Conservation (phyloP, 2,329 filamentous ascomycete species). For the Drechslerella stenobrocha region DNA sequence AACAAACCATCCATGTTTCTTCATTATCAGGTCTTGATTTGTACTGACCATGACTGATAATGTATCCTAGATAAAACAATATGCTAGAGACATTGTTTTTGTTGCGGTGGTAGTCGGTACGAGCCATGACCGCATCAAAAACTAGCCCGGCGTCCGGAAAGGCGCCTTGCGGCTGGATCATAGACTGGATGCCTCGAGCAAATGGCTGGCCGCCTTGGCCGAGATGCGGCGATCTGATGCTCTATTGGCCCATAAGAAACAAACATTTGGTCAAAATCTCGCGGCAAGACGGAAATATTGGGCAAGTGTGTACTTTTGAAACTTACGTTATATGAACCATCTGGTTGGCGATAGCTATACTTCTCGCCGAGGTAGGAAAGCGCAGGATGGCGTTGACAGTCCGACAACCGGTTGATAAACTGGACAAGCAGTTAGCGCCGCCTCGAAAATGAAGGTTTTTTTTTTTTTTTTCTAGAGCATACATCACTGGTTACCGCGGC, state of each 20-base stretch:
- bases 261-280: slow-evolving; percentile 8
- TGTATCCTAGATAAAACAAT: slow-evolving; percentile 72
- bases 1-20: slow-evolving; percentile 22
- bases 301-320: too few relatives aligned
- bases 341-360: slow-evolving; percentile 68
- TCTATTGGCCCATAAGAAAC: slow-evolving; percentile 56
- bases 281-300: neutral
- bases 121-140: slow-evolving; percentile 67
- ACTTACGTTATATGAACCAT: slow-evolving; percentile 69
- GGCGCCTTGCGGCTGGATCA: slow-evolving; percentile 65
- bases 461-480: neutral
- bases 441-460: neutral
- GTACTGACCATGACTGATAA: slow-evolving; percentile 74
- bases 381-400: slow-evolving; percentile 72
- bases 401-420: slow-evolving; percentile 72
- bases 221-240: slow-evolving; percentile 67
- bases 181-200: slow-evolving; percentile 66
- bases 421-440: slow-evolving; percentile 23
- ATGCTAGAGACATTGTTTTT: slow-evolving; percentile 74
- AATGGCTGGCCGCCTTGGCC: slow-evolving; percentile 71
- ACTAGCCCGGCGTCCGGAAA: slow-evolving; percentile 68
- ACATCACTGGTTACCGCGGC: slow-evolving; percentile 65
- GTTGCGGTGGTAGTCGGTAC: slow-evolving; percentile 62
- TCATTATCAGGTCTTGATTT: too few relatives aligned
- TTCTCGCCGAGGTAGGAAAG: slow-evolving; percentile 67